Base-by-base conservation (phyloP, 2,329 filamentous ascomycete genomes). In the Venturia pyrina region DNA sequence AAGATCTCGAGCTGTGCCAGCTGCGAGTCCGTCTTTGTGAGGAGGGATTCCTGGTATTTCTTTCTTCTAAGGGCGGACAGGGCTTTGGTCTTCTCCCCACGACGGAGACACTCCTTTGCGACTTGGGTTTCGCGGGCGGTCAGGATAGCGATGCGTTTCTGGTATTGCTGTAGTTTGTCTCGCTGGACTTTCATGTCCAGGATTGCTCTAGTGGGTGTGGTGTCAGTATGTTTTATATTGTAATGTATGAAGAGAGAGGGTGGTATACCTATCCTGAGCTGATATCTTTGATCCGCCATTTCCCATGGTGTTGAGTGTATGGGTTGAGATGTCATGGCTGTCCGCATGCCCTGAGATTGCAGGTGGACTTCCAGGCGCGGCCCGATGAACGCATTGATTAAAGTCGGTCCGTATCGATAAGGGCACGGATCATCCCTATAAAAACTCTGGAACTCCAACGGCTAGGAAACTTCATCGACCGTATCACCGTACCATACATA, bases 181-280 rank as follows among this genome's bases (percentile, higher is more conserved):
- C 95, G 93, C 80, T 98, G 93, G 78, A 87, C 91, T 81, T 98
- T 98, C 80, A 98, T 89, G 79, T 98, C 93, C 73, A 98, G 89
- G 78, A 98, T 97, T 67, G 93, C 93, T 80, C 93, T 97, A 75
- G 24, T 44, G 41, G 63, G 64, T 50, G 63, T 62, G 46, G 15
- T 37, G 57, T 50, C 62, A 64, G 43, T n/a, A 66, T 63, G 28
- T 28, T 59, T 59, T 48, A 46, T n/a, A 56, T 37, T 59, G 59
- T 50, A 32, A 56, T n/a, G 7, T 13, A 6, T 11, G 56, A 32
- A 63, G 28, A 41, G 40, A 8, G 65, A 34, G 8, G 13, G 7
- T 34, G 63, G 19, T 76, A 85, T 75, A 96, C 93, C 91, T 92
- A 80, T 98, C 93, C 80, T 97, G 93, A 72, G 85, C 83, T 43